Base-by-base conservation (phyloP, 2,329 filamentous ascomycete species). In the Pseudopyrenochaeta lycopersici region DNA sequence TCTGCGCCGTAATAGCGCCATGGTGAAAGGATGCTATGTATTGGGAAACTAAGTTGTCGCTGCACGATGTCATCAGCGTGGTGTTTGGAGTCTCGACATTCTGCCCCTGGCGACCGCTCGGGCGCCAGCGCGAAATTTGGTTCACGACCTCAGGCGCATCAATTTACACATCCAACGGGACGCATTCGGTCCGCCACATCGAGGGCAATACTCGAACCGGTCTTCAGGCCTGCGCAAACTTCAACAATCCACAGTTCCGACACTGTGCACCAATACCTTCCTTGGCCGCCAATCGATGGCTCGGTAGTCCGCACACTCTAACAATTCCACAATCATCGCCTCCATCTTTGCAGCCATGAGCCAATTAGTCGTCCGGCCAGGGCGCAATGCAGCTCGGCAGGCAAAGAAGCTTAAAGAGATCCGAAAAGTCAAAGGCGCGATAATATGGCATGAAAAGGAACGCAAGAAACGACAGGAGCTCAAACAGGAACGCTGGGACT, bases 331-430 rank as follows among this genome's bases (percentile, higher is more conserved):
- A 86, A 27, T 27, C 23, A 27, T 27, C 23, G 23, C 23, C 23
- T 85, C 74, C 86, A 89, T 77, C 85, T 82, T 49, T 73, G 77
- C 54, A 83, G 71, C 70, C 53, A 73, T 67, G 68, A 65, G 51
- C 57, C 68, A 64, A 60, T 46, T 68, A 42, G 49, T 62, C 57
- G 54, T 61, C 32, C 46, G 54, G 14, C 63, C 68, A 21, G 60
- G 62, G 46, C 64, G 64, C 52, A 67, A 65, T 38, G 58, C 67
- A 40, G 63, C 60, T 14, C 70, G 70, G 49, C 67, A 70, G 43
- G 61, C 70, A 5, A 67, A 67, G 43, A 71, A 67, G 43, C 56
- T 68, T 5, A 70, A 71, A 51, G 67, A 71, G 32, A 81, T 77
- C 53, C 68, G 74, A 31, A 77, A 80, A 57, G 77, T 82, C 57